Percentiles rank a stretch among this genome's conserved stretches.
Evolutionary conservation across 2,329 filamentous ascomycete species (phyloP).

Genomic region (Alternaria sp.): DNA sequence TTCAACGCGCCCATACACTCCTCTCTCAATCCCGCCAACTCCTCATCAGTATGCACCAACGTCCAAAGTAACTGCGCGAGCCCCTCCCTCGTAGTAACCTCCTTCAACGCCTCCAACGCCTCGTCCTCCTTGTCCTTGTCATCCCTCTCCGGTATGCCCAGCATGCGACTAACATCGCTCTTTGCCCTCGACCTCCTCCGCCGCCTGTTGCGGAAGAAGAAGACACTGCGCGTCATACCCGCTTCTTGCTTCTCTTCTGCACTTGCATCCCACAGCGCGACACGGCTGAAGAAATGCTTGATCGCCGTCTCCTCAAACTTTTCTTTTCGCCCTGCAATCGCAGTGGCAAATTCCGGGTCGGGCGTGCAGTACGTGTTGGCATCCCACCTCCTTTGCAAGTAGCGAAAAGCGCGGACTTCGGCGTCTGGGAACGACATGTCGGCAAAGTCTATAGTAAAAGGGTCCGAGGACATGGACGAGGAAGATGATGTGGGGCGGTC

Average conservation of each 20-base stretch:
- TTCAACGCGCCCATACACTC: slow-evolving; percentile 30
- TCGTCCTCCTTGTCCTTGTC: slow-evolving; percentile 11
- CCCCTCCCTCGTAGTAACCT: slow-evolving; percentile 33
- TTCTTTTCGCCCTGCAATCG: slow-evolving; percentile 10
- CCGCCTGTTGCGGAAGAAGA: slow-evolving; percentile 6
- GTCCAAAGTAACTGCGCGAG: slow-evolving; percentile 38
- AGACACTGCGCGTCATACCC: slow-evolving; percentile 7
- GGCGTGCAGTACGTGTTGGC: slow-evolving; percentile 4
- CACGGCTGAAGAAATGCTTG: slow-evolving; percentile 34
- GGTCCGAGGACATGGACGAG: slow-evolving; percentile 19
- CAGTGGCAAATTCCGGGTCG: slow-evolving; percentile 29
- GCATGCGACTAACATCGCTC: slow-evolving; percentile 20
- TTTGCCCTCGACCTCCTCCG: slow-evolving; percentile 10
- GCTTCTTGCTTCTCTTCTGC: slow-evolving; percentile 14
- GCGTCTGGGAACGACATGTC: slow-evolving; percentile 23
- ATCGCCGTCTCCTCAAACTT: slow-evolving; percentile 29
- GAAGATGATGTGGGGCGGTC: slow-evolving; percentile 11
- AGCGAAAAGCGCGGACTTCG: slow-evolving; percentile 33
- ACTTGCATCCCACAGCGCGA: slow-evolving; percentile 30
- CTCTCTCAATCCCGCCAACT: slow-evolving; percentile 17
- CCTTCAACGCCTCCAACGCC: slow-evolving; percentile 27
- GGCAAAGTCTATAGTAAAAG: slow-evolving; percentile 23
- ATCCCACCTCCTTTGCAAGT: slow-evolving; percentile 34
- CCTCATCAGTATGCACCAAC: slow-evolving; percentile 25
- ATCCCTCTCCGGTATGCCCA: slow-evolving; percentile 16